Percentiles rank a stretch among this genome's conserved stretches.
Conservation (phyloP, 768 basidiomycete species). For the Leccinum disarticulatum region DNA sequence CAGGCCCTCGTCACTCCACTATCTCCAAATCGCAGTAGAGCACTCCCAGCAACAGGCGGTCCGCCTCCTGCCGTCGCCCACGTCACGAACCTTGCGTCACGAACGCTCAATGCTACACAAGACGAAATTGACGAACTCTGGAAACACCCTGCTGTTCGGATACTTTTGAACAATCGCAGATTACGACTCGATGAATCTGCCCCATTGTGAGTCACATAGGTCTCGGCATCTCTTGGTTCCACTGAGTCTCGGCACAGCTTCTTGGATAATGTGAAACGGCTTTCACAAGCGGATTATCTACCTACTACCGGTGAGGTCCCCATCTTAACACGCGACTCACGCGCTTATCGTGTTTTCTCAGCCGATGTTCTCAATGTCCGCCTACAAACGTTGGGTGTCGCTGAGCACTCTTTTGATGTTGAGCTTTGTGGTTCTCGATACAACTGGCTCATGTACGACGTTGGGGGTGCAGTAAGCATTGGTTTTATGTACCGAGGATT, state of each 20-base stretch:
- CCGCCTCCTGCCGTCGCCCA: constrained; percentile 35
- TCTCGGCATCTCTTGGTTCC: background rate
- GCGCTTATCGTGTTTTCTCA: constrained; percentile 27
- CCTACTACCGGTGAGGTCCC: constrained; percentile 60
- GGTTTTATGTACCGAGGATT: background rate
- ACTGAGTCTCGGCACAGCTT: constrained; percentile 48
- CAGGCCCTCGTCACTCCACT: constrained; percentile 53
- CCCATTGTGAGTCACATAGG: constrained; percentile 54
- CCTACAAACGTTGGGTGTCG: constrained; percentile 76
- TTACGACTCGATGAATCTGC: constrained; percentile 75
- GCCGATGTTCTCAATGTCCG: constrained; percentile 80
- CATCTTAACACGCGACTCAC: background rate
- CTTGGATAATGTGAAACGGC: constrained; percentile 60
- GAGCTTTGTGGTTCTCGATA: constrained; percentile 60
- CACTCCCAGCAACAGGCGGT: constrained; percentile 36
- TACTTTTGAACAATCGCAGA: constrained; percentile 54
- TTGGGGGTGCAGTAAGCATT: constrained; percentile 72
- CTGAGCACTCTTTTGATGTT: constrained; percentile 74
- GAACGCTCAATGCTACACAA: constrained; percentile 48
- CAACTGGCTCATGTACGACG: constrained; percentile 81
- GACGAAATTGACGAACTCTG: constrained; percentile 64
- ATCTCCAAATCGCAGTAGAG: constrained; percentile 42
- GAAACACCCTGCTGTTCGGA: constrained; percentile 64
- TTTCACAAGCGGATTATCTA: constrained; percentile 66
- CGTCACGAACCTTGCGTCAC: constrained; percentile 54